A percentile compares a stretch with the other conserved stretches of the same genome.
Evolutionary conservation across 352 stramenopile genomes (phyloP).

Genomic region (Pythium coloratum): DNA sequence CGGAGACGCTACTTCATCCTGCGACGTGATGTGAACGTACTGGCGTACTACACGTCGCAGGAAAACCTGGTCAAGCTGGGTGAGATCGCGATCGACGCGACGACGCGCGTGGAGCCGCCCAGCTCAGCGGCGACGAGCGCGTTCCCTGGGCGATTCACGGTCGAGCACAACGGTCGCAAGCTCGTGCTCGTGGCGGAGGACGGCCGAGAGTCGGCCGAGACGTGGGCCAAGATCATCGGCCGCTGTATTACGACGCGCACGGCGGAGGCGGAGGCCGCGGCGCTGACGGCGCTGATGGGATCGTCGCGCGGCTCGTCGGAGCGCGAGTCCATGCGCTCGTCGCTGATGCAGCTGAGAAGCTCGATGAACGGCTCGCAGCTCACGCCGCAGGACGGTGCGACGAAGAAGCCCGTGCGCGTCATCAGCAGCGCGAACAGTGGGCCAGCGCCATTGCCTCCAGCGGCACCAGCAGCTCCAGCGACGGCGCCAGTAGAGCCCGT

Average conservation of each 20-base stretch:
- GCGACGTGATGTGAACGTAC: conserved; percentile 63
- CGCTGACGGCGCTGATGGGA: conserved; percentile 2
- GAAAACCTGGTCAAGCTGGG: conserved; percentile 80
- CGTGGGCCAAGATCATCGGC: conserved; percentile 67
- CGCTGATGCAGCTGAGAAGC: conserved; percentile 26
- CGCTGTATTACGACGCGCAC: conserved; percentile 43
- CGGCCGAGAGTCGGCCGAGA: conserved; percentile 44
- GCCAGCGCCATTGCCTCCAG: neutral
- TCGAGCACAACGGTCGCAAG: conserved; percentile 66
- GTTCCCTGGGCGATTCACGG: conserved; percentile 66
- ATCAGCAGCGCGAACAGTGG: neutral
- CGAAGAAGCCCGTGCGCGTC: neutral
- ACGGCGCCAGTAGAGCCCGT: neutral
- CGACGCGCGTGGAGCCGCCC: conserved; percentile 51
- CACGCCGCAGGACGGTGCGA: neutral
- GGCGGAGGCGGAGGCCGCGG: conserved; percentile 18
- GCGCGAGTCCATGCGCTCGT: conserved; percentile 24
- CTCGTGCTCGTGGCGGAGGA: conserved; percentile 75
- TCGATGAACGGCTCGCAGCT: conserved; percentile 22
- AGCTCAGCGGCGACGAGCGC: conserved; percentile 34
- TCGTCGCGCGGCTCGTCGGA: conserved; percentile 14
- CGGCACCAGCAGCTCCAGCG: neutral
- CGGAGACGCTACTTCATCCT: conserved; percentile 82
- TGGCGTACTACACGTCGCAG: conserved; percentile 81
- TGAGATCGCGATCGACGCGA: conserved; percentile 72